Evolutionary conservation across 2,329 filamentous ascomycete species (phyloP).

Genomic region (Rutstroemia sp.): DNA sequence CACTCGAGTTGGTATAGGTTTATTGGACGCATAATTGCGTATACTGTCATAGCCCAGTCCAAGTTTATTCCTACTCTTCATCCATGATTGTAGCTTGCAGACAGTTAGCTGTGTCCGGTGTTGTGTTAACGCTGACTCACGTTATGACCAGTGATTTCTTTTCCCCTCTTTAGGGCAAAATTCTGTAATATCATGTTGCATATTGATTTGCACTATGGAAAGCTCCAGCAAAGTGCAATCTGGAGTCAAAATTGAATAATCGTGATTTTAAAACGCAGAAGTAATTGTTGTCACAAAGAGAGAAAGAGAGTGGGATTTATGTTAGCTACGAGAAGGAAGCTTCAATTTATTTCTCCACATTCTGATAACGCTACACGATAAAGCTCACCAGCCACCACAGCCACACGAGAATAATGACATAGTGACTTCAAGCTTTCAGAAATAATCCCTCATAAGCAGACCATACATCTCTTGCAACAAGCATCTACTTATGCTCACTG

Average conservation of each 20-base stretch:
- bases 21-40: slow-evolving; percentile 11
- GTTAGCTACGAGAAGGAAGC: neutral
- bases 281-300: neutral
- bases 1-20: slow-evolving; percentile 16
- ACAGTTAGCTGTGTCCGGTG: slow-evolving; percentile 14
- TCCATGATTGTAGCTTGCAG: slow-evolving; percentile 24
- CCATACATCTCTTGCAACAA: no score
- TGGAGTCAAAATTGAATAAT: neutral
- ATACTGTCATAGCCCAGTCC: neutral
- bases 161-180: slow-evolving; percentile 28
- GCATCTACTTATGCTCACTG: no score
- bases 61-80: slow-evolving; percentile 12
- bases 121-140: slow-evolving; percentile 21
- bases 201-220: slow-evolving; percentile 19
- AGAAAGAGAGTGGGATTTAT: neutral
- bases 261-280: neutral
- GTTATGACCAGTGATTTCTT: slow-evolving; percentile 27
- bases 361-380: slow-evolving; percentile 6
- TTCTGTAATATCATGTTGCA: slow-evolving; percentile 29
- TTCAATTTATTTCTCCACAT: slow-evolving; percentile 4
- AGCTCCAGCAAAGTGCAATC: slow-evolving; percentile 5
- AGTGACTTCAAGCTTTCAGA: no score
- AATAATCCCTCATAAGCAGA: no score
- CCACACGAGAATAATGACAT: neutral
- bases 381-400: neutral